Conservation (phyloP, 495 filamentous ascomycete species). For the Bathelium albidoporum region DNA sequence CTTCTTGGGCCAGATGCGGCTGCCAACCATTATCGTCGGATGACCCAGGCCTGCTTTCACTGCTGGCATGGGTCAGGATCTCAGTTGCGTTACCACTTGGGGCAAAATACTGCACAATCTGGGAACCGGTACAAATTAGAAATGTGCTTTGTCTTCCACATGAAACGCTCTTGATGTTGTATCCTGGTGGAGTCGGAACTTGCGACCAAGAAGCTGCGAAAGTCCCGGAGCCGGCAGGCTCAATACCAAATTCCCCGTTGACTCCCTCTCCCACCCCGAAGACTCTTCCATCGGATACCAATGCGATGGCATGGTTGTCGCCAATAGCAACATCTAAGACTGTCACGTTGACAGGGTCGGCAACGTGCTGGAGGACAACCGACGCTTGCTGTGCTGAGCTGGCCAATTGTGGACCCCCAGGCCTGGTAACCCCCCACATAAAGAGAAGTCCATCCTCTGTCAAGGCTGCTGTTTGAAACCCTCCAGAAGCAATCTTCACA, state of each 20-base stretch:
- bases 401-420: constrained; percentile 7
- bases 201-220: neutral
- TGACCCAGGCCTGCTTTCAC: neutral
- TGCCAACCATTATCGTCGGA: neutral
- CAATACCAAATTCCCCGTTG: constrained; percentile 1
- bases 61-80: neutral
- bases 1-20: neutral
- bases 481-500: constrained; percentile 42
- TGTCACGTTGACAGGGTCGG: neutral
- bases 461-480: constrained; percentile 48
- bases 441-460: constrained; percentile 50
- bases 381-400: neutral
- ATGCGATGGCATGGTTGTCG: constrained; percentile 3
- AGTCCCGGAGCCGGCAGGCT: too few species aligned
- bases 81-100: neutral
- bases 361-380: constrained; percentile 1
- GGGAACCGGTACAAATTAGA: neutral
- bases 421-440: constrained; percentile 43
- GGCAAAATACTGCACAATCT: neutral
- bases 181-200: neutral
- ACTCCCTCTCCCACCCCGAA: neutral
- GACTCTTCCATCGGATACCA: constrained; percentile 5
- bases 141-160: constrained; percentile 2
- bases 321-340: constrained; percentile 1
- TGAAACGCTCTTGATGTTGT: neutral